A percentile compares a stretch with the other conserved stretches of the same genome.
These are phyloP conservation scores for Lagerstroemia speciosa DNA, from an alignment of 345 rosid species.

Conservation along the genomic window DNA sequence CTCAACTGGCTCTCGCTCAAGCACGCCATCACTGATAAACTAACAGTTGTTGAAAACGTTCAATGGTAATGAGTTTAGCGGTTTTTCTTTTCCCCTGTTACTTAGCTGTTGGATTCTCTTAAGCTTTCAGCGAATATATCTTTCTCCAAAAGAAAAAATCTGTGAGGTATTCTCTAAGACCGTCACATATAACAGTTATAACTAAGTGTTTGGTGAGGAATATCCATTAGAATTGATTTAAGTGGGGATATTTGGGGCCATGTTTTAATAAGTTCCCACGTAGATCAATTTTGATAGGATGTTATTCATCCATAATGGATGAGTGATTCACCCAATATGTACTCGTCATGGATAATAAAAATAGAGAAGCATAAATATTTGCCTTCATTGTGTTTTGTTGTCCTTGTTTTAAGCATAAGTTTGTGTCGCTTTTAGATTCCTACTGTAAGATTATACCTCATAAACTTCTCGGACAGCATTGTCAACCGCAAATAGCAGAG, in stretches of 20 bases:
- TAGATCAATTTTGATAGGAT: no score
- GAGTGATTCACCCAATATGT: no score
- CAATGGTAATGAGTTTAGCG: slow-evolving; percentile 30
- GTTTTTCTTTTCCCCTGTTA: neutral
- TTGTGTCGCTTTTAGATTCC: neutral
- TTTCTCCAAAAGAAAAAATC: neutral
- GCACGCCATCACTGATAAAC: slow-evolving; percentile 62
- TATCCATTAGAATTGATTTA: no score
- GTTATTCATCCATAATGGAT: no score
- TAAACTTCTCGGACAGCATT: neutral
- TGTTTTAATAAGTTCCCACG: no score
- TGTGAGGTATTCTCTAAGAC: neutral
- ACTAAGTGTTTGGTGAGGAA: no score
- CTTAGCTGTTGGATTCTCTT: neutral
- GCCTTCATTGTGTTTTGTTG: neutral
- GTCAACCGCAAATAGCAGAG: neutral
- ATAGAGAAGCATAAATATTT: neutral
- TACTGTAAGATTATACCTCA: neutral
- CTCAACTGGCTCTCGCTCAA: slow-evolving; percentile 87
- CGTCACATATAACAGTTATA: neutral
- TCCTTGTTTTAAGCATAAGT: neutral
- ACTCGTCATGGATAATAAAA: no score
- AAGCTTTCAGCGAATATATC: neutral
- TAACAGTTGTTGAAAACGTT: slow-evolving; percentile 65
- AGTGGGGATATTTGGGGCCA: no score